Base-by-base conservation (phyloP, 768 basidiomycete genomes). In the Omphalotus guepiniiformis region DNA sequence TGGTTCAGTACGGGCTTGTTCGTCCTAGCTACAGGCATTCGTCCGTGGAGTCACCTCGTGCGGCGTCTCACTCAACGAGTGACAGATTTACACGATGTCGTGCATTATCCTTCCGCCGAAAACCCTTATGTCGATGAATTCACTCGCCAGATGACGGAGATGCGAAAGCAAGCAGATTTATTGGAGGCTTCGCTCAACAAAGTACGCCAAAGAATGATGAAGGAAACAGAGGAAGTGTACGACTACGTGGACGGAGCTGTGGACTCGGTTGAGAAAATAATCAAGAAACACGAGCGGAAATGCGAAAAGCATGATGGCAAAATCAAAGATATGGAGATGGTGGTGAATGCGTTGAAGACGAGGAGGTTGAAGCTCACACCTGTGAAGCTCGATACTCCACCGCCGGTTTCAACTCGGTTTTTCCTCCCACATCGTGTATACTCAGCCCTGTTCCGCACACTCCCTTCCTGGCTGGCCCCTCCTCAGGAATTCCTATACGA, bases 1-100 rank as follows among this genome's bases (percentile, higher is more conserved):
- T 91, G 87, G 86, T 92, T 92, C 67, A 85, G 79, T 59, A 80
- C 80, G 1, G 75, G 79, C 2, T 72, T 92, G 11, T 92, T 91
- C 61, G 80, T 88, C 4, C 75, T 92, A 29, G 83, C 88, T 19
- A 87, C 88, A 2, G 88, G 84, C 15, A 70, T 89, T 57, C 78
- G 89, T 5, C 88, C 89, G 0, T 89, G 88, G 83, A 67, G 80
- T 9, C 89, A 91, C 55, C 69, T 85, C 49, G 64, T 84, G 6
- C 73, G 80, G 22, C 82, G 87, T 30, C 66, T 92, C 26, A 71
- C 68, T 1, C 60, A 79, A 36, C 80, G 82, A n/a, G 79, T 84
- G 6, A 64, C 67, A 0, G 81, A 82, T 23, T 67, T 91, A 4
- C 86, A 90, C 50, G 75, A 82, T 34, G 66, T 74, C 39, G 60